A percentile compares a stretch with the other conserved stretches of the same genome.
These are phyloP conservation scores for Acacia melanoxylon DNA, from an alignment of 306 rosid genomes.

Conservation along the genomic window DNA sequence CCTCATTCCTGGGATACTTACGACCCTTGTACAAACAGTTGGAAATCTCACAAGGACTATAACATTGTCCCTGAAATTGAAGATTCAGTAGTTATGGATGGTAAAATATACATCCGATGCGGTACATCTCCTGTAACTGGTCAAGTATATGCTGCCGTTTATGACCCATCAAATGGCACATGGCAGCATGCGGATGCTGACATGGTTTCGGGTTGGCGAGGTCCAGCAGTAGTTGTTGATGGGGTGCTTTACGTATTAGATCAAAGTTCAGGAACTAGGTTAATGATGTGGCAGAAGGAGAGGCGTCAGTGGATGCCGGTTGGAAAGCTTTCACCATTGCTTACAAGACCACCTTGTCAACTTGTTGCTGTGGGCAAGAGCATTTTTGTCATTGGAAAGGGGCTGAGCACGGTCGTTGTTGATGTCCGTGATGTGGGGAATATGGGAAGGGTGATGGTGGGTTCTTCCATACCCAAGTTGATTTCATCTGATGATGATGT, in stretches of 20 bases:
- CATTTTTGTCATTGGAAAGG: slow-evolving; percentile 73
- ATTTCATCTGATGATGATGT: slow-evolving; percentile 56
- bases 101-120: slow-evolving; percentile 73
- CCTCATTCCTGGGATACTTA: slow-evolving; percentile 83
- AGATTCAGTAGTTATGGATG: slow-evolving; percentile 75
- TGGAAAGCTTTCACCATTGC: slow-evolving; percentile 77
- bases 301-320: slow-evolving; percentile 65
- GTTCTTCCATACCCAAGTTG: slow-evolving; percentile 69
- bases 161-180: slow-evolving; percentile 68
- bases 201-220: slow-evolving; percentile 84
- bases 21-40: slow-evolving; percentile 53
- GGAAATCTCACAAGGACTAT: slow-evolving; percentile 57
- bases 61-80: slow-evolving; percentile 64
- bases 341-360: slow-evolving; percentile 77
- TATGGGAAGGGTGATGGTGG: slow-evolving; percentile 56
- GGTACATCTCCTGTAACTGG: slow-evolving; percentile 50
- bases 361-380: slow-evolving; percentile 72
- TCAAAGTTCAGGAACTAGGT: slow-evolving; percentile 70
- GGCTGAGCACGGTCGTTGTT: slow-evolving; percentile 77
- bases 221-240: slow-evolving; percentile 77
- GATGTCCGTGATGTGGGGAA: slow-evolving; percentile 58
- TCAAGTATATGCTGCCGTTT: slow-evolving; percentile 60
- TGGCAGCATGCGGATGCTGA: slow-evolving; percentile 85
- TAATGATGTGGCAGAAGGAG: slow-evolving; percentile 73
- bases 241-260: slow-evolving; percentile 69